Evolutionary conservation across 176 grass and related monocot species (phyloP).

Genomic region (Dendrocalamus sinicus): DNA sequence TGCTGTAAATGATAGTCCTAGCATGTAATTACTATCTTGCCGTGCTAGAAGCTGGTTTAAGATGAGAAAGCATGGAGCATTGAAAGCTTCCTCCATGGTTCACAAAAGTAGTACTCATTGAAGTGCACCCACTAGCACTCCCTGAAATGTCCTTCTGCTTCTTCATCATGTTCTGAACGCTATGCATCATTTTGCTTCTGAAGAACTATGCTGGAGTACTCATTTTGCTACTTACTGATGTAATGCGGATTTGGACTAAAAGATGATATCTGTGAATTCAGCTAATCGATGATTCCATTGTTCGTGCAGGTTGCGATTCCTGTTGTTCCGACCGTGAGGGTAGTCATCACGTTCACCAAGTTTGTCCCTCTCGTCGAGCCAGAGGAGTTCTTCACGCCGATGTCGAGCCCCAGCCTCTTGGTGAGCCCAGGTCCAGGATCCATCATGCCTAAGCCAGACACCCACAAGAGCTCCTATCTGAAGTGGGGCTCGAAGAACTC

Average conservation of each 20-base stretch:
- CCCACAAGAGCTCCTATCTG: conserved; percentile 71
- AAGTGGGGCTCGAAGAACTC: conserved; percentile 60
- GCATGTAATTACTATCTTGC: background rate
- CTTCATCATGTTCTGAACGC: conserved; percentile 24
- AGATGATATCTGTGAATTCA: background rate
- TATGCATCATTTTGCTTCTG: conserved; percentile 3
- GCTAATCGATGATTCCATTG: background rate
- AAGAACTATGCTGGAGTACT: background rate
- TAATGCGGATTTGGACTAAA: background rate
- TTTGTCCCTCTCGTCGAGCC: conserved; percentile 78
- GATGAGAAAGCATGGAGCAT: background rate
- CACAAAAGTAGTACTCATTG: conserved; percentile 15
- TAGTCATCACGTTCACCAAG: conserved; percentile 92
- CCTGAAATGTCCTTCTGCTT: conserved; percentile 9
- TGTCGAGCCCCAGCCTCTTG: conserved; percentile 92
- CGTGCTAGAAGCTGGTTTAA: background rate
- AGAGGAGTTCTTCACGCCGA: conserved; percentile 95
- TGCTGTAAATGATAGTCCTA: conserved; percentile 2
- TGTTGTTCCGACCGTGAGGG: conserved; percentile 86
- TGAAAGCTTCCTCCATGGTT: conserved; percentile 26
- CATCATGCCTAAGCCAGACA: conserved; percentile 54
- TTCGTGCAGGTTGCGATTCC: conserved; percentile 85
- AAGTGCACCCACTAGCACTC: background rate
- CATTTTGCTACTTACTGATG: background rate
- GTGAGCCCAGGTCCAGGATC: conserved; percentile 59